Base-by-base conservation (phyloP, 2,329 filamentous ascomycete genomes). In the Clonostachys solani region DNA sequence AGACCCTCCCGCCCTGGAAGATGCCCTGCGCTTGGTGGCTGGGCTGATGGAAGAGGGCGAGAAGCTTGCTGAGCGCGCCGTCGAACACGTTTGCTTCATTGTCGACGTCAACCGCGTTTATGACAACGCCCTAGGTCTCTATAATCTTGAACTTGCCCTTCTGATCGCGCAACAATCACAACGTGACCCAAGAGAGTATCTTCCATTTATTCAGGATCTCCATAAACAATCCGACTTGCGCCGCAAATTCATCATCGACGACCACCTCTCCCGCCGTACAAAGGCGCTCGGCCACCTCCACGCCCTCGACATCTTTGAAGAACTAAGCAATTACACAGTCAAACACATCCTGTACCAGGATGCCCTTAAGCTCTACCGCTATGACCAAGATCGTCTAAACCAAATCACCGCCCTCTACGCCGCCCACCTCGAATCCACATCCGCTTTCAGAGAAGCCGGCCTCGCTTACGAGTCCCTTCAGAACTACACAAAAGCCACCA, bases 21-120 rank as follows among this genome's bases (percentile, higher is more conserved):
- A 92, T 50, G 94, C 91, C 4, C 73, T 99, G 44, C 71, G 71
- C 3, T 82, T 97, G 33, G 88, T 97, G 34, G 86, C 89, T 5
- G 78, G 84, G 46, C 71, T 99, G 35, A 79, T 83, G 73, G 76
- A 79, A 47, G 78, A 86, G 54, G 81, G 87, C 44, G 73, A 82
- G 40, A 78, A 83, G 45, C 76, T 92, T 54, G 89, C 90, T 1
- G 92, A 97, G 55, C 86, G 86, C 63, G 92, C 92, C 0, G 86
- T 96, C 18, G 91, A 96, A 62, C 94, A 99, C 60, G 96, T 99
- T 50, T 97, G 91, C 74, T 99, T 99, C 74, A 78, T 99, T 40
- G 89, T 92, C 1, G 94, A 99, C 65, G 87, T 95, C 42, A 95
- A 96, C 63, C 84, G 84, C 37, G 80, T 99, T 0, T 99, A 96